Evolutionary conservation across 1,139 yeast species (phyloP).

Genomic region (Lodderomyces metapsilosis): DNA sequence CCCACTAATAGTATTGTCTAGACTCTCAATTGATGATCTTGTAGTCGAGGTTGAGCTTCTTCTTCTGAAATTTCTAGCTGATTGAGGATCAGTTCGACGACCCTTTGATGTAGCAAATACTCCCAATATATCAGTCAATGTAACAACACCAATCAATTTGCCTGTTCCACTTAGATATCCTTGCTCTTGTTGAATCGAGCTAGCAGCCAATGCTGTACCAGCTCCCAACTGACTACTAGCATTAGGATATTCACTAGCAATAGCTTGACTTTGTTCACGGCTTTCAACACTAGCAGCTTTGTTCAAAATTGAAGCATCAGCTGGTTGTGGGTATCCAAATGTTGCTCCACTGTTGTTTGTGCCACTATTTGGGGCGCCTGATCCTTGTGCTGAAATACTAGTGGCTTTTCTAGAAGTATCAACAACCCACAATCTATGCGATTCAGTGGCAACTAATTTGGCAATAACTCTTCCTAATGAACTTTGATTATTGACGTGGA

Average conservation of each 20-base stretch:
- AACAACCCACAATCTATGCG: constrained; percentile 93
- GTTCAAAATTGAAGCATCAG: constrained; percentile 17
- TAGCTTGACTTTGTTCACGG: background rate
- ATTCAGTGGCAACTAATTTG: constrained; percentile 89
- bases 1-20: constrained; percentile 8
- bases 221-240: constrained; percentile 4
- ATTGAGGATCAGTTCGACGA: constrained; percentile 69
- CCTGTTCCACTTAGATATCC: constrained; percentile 54
- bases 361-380: constrained; percentile 7
- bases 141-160: constrained; percentile 82
- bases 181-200: constrained; percentile 20
- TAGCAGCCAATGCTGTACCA: constrained; percentile 17
- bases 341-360: constrained; percentile 6
- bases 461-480: constrained; percentile 89
- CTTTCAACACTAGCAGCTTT: constrained; percentile 22
- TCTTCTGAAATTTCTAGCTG: constrained; percentile 87
- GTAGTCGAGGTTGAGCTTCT: constrained; percentile 55
- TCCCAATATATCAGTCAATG: constrained; percentile 84
- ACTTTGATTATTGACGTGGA: constrained; percentile 79
- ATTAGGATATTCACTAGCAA: background rate
- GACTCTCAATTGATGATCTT: constrained; percentile 34
- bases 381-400: constrained; percentile 4
- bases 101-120: constrained; percentile 74
- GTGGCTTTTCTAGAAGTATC: constrained; percentile 40
- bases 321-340: constrained; percentile 9